These are phyloP conservation scores for Pythium periplocum DNA, from an alignment of 352 stramenopile genomes.

Conservation along the genomic window DNA sequence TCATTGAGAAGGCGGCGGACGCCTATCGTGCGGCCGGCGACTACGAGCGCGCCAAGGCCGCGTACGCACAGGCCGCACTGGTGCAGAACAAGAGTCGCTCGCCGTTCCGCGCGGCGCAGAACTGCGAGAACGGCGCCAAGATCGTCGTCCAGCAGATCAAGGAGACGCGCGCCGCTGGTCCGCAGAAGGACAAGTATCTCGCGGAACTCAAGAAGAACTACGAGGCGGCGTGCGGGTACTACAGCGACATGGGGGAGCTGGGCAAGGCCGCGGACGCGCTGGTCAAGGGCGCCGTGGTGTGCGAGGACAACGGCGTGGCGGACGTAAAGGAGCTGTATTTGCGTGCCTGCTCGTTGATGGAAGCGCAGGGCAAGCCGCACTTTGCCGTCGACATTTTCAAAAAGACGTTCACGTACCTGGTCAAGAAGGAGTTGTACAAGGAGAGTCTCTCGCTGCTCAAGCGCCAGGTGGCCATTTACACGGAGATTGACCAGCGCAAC, in stretches of 20 bases:
- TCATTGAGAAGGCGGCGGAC: conserved; percentile 71
- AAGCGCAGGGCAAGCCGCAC: conserved; percentile 78
- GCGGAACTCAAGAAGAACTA: conserved; percentile 50
- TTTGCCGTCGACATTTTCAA: conserved; percentile 77
- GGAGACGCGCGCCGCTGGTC: conserved; percentile 30
- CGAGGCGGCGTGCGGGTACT: conserved; percentile 55
- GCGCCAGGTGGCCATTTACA: conserved; percentile 48
- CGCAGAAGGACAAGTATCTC: conserved; percentile 26
- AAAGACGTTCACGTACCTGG: conserved; percentile 71
- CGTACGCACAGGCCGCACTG: conserved; percentile 48
- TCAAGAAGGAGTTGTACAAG: conserved; percentile 41
- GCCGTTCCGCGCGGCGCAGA: conserved; percentile 65
- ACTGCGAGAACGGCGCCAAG: conserved; percentile 75
- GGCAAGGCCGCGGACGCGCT: conserved; percentile 77
- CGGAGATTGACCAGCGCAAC: conserved; percentile 52
- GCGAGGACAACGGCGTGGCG: conserved; percentile 38
- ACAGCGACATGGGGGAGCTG: conserved; percentile 79
- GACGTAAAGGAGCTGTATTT: conserved; percentile 58
- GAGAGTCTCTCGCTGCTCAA: conserved; percentile 45
- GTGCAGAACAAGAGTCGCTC: conserved; percentile 73
- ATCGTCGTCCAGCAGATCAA: conserved; percentile 63
- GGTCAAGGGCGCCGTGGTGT: conserved; percentile 49
- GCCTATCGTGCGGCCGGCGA: conserved; percentile 59
- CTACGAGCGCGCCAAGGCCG: conserved; percentile 50
- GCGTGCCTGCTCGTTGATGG: conserved; percentile 64